Conservation (phyloP, 805 yeast genomes). For the Suhomyces sp. region DNA sequence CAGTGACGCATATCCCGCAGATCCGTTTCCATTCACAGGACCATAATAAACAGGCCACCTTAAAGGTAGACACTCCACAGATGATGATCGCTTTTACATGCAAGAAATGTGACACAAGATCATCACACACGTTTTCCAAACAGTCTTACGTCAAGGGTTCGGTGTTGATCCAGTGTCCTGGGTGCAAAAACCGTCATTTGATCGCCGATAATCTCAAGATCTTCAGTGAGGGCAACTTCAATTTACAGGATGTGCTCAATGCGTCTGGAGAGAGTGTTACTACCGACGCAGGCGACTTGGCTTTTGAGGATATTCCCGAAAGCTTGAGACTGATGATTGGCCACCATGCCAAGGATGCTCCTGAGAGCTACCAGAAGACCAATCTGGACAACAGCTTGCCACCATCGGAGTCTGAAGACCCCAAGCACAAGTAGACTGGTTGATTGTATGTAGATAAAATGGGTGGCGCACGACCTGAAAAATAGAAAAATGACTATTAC, state of each 20-base stretch:
- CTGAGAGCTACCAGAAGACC: constrained; percentile 34
- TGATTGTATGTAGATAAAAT: neutral
- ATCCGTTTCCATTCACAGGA: neutral
- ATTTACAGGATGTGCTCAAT: constrained; percentile 73
- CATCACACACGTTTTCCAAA: constrained; percentile 86
- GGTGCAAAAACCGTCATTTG: constrained; percentile 81
- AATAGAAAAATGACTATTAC: neutral
- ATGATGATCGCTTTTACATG: constrained; percentile 90
- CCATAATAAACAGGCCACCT: neutral
- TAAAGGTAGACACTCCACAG: constrained; percentile 71
- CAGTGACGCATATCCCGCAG: neutral
- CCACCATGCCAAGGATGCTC: constrained; percentile 67
- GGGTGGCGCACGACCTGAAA: neutral
- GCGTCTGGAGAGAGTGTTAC: constrained; percentile 76
- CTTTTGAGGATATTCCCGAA: constrained; percentile 66
- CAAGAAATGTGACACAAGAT: constrained; percentile 77
- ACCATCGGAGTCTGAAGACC: neutral
- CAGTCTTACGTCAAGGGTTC: constrained; percentile 89
- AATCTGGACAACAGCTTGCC: constrained; percentile 4
- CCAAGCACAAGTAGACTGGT: neutral
- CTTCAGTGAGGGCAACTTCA: constrained; percentile 73
- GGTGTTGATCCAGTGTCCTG: constrained; percentile 87
- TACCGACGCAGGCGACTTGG: constrained; percentile 62
- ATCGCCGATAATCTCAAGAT: constrained; percentile 76
- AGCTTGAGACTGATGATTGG: constrained; percentile 50